These are phyloP conservation scores for Jamesozyma hellenica DNA, from an alignment of 805 yeast genomes.

Conservation along the genomic window DNA sequence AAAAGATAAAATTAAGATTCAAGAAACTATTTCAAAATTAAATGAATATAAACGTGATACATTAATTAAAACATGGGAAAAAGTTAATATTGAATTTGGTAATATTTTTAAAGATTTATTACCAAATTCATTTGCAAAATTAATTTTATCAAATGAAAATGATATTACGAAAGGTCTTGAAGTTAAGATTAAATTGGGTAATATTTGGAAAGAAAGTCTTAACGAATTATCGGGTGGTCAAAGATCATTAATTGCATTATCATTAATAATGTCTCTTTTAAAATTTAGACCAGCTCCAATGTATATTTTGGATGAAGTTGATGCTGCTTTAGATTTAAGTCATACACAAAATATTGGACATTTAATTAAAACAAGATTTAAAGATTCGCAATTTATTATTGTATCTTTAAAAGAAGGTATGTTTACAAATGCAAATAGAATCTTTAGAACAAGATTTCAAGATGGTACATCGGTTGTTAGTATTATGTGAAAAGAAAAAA, in stretches of 20 bases:
- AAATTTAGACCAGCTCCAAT: slow-evolving; percentile 97
- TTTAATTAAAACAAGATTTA: slow-evolving; percentile 85
- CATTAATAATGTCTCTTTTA: slow-evolving; percentile 81
- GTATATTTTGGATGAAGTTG: slow-evolving; percentile 96
- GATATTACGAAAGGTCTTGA: slow-evolving; percentile 87
- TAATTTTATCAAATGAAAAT: slow-evolving; percentile 69
- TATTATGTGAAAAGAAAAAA: slow-evolving; percentile 35
- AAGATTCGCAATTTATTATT: slow-evolving; percentile 92
- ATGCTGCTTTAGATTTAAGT: slow-evolving; percentile 93
- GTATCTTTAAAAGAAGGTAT: slow-evolving; percentile 96
- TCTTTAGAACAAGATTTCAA: slow-evolving; percentile 86
- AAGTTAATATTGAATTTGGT: slow-evolving; percentile 85
- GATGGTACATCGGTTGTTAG: slow-evolving; percentile 93
- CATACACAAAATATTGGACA: slow-evolving; percentile 98
- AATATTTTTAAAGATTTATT: slow-evolving; percentile 76
- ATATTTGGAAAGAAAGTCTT: slow-evolving; percentile 89
- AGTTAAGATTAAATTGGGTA: slow-evolving; percentile 81
- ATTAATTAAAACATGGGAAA: slow-evolving; percentile 71
- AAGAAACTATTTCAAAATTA: slow-evolving; percentile 72
- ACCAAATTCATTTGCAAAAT: slow-evolving; percentile 83
- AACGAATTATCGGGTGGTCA: slow-evolving; percentile 97
- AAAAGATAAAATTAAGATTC: slow-evolving; percentile 80
- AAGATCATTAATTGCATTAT: slow-evolving; percentile 83
- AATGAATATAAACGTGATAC: slow-evolving; percentile 82
- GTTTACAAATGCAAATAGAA: slow-evolving; percentile 94